Percentiles rank a stretch among this genome's conserved stretches.
Conservation (phyloP, 129 eudicot species). For the Flaveria sonorensis region DNA sequence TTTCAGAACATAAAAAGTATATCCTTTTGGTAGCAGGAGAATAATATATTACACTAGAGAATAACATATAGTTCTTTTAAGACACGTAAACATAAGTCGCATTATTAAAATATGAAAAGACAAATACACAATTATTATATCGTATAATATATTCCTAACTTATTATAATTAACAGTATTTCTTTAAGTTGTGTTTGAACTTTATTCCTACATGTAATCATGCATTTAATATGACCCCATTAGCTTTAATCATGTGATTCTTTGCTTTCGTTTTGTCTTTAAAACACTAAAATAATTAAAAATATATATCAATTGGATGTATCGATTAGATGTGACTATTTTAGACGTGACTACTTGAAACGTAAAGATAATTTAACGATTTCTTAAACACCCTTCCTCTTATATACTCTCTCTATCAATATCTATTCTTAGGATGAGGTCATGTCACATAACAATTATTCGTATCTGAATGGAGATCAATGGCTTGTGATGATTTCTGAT, state of each 20-base stretch:
- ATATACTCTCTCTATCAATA: no score
- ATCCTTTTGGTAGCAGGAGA: background rate
- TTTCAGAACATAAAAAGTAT: background rate
- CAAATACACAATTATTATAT: conserved; percentile 2
- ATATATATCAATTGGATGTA: no score
- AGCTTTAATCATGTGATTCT: background rate
- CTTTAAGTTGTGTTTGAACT: conserved; percentile 1
- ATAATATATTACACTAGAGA: background rate
- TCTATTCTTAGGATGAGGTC: no score
- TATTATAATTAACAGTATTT: background rate
- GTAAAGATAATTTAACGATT: no score
- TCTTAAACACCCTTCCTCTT: no score
- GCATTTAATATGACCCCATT: conserved; percentile 1
- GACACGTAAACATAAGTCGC: background rate
- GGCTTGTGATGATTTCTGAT: no score
- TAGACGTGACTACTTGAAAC: no score
- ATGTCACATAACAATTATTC: no score
- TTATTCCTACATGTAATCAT: conserved; percentile 3
- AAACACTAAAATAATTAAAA: background rate
- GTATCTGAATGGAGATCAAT: no score
- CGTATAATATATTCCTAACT: background rate
- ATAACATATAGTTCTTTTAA: background rate
- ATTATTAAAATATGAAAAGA: background rate
- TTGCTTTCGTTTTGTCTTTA: background rate
- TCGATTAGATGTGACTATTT: no score